These are phyloP conservation scores for Chenopodium album DNA, from an alignment of 148 eudicot species.

Conservation along the genomic window DNA sequence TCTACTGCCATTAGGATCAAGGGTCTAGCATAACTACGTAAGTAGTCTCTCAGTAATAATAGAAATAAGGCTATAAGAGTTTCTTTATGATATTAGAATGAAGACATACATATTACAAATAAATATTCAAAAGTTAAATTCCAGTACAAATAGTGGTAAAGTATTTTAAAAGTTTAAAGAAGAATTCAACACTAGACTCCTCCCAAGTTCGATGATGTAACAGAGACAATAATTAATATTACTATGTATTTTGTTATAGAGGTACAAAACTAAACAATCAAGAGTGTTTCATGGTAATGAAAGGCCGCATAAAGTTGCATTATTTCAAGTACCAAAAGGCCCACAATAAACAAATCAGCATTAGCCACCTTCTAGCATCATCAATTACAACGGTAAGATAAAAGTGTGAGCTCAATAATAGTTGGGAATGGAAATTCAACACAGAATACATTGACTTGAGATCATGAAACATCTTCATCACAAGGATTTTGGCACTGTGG, in stretches of 20 bases:
- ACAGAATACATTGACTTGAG: background rate
- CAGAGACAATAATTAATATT: background rate
- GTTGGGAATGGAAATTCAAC: background rate
- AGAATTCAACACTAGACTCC: background rate
- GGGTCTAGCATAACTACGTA: no score
- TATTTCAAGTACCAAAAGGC: background rate
- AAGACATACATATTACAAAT: constrained; percentile 92
- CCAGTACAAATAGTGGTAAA: background rate
- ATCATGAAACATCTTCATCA: background rate
- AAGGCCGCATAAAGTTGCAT: constrained; percentile 12
- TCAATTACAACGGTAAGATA: background rate
- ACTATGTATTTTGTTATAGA: background rate
- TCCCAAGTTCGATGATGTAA: background rate
- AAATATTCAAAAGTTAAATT: constrained; percentile 9
- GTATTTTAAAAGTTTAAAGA: background rate
- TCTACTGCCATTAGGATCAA: no score
- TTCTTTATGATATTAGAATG: constrained; percentile 38
- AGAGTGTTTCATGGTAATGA: background rate
- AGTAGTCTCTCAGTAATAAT: no score
- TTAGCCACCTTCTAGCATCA: constrained; percentile 11
- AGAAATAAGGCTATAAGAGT: no score
- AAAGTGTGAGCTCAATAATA: background rate
- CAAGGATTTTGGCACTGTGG: background rate
- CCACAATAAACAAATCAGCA: constrained; percentile 4
- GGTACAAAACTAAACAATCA: background rate